Evolutionary conservation across 257 asterid species (phyloP), one percentile per base, ranked within the genome.

Genomic region (Scutellaria galericulata): DNA sequence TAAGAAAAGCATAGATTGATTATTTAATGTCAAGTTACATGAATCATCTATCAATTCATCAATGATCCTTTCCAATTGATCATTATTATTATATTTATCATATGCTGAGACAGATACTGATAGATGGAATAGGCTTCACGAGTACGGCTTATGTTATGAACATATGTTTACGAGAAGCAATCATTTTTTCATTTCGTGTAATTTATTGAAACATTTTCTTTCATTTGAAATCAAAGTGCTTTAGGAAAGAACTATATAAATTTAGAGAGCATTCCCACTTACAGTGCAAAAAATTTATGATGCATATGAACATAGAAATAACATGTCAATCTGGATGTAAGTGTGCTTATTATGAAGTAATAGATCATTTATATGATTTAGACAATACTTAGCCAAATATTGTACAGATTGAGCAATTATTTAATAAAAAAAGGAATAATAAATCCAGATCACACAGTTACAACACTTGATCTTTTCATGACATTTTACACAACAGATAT

Each of bases 141-240:
- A 18, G 40, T 61, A 7, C 40, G 67, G 20, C 15, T 53, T 37
- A 60, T 14, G 14, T 61, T 41, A 7, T 42, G 18, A 41, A 63
- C 40, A 42, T 27, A 9, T 63, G 35, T 18, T 61, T 44, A n/a
- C 18, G 40, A 42, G 68, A 15, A 12, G 14, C 12, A 37, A 60
- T 9, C 47, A 7, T 40, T 61, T 61, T 61, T 41, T 9, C 9
- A 2, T 13, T n/a, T 39, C 7, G 5, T 9, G 8, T 41, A 40
- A 41, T 15, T 40, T 14, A 40, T 61, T 7, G 7, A 40, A 61
- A 39, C 51, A 40, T 61, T 35, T 40, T 61, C 1, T 40, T 40
- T 60, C 66, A 59, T 37, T 37, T 35, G 27, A 61, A n/a, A 61
- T 62, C 67, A 62, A 40, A 62, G 9, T 18, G 68, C 4, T 41